phyloP scores from a whole-genome alignment of 805 yeast genomes.

The Kuraishia cidri region DNA sequence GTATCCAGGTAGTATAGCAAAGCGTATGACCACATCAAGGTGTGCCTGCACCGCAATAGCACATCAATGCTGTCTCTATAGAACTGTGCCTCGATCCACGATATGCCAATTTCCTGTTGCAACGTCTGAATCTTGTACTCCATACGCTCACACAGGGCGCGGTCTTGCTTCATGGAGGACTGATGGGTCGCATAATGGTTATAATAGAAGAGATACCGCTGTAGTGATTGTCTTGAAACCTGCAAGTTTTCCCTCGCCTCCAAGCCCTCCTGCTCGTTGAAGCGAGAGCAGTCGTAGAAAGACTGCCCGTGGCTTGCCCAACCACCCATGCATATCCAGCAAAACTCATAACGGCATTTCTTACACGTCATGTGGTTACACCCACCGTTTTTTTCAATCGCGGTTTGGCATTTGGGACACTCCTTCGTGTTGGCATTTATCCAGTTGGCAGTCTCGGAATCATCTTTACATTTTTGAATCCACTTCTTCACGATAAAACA shows the following conservation, averaged over 20 bases:
- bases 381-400: constrained; percentile 92
- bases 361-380: constrained; percentile 94
- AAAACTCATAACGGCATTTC: constrained; percentile 70
- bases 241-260: constrained; percentile 28
- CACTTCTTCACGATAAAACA: constrained; percentile 63
- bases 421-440: constrained; percentile 73
- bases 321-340: constrained; percentile 83
- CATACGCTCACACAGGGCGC: constrained; percentile 50
- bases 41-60: constrained; percentile 59
- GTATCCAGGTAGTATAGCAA: constrained; percentile 56
- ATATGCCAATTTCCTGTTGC: constrained; percentile 55
- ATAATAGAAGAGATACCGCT: constrained; percentile 68
- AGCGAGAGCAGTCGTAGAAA: constrained; percentile 62
- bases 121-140: constrained; percentile 53
- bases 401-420: constrained; percentile 75
- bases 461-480: constrained; percentile 76
- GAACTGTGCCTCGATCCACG: constrained; percentile 88
- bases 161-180: constrained; percentile 65
- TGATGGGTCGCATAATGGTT: constrained; percentile 71
- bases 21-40: constrained; percentile 88
- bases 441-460: constrained; percentile 86
- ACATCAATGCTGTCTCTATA: constrained; percentile 63
- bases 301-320: constrained; percentile 66
- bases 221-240: constrained; percentile 37
- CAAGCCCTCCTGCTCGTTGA: constrained; percentile 31